Percentiles rank a stretch among this genome's conserved stretches.
phyloP scores from a whole-genome alignment of 2,329 filamentous ascomycete genomes.

The Parastagonospora nodorum region DNA sequence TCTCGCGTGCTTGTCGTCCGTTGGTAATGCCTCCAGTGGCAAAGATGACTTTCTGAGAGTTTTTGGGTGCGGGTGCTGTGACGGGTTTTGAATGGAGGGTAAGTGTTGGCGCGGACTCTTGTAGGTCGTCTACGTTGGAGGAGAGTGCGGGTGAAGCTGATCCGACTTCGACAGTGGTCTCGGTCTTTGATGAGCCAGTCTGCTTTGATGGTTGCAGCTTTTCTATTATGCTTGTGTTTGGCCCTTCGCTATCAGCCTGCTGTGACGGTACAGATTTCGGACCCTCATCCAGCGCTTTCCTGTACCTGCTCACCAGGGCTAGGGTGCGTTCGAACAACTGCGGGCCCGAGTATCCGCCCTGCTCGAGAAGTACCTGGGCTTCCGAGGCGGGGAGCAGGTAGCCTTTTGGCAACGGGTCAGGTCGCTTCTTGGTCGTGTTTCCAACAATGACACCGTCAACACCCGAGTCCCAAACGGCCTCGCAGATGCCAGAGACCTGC shows the following conservation, averaged over 20 bases:
- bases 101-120: constrained; percentile 34
- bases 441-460: constrained; percentile 96
- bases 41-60: constrained; percentile 77
- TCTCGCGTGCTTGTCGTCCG: constrained; percentile 79
- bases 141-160: constrained; percentile 19
- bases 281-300: constrained; percentile 56
- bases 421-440: constrained; percentile 89
- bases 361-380: constrained; percentile 70
- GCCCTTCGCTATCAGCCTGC: constrained; percentile 7
- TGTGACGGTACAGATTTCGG: constrained; percentile 33
- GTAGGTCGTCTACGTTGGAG: constrained; percentile 37
- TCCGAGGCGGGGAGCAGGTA: constrained; percentile 70
- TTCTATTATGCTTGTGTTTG: constrained; percentile 17
- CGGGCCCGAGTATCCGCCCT: constrained; percentile 89
- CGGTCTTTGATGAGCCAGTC: constrained; percentile 12
- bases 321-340: constrained; percentile 83
- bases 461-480: constrained; percentile 65
- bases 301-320: constrained; percentile 78
- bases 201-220: constrained; percentile 17
- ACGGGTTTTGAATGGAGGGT: constrained; percentile 21
- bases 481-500: constrained; percentile 86
- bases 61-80: constrained; percentile 28
- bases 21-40: constrained; percentile 92
- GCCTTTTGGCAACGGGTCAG: constrained; percentile 70
- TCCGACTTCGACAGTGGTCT: constrained; percentile 24